Evolutionary conservation across 2,329 filamentous ascomycete species (phyloP), one percentile per base, ranked within the genome.

Genomic region (Nigrospora osmanthi): DNA sequence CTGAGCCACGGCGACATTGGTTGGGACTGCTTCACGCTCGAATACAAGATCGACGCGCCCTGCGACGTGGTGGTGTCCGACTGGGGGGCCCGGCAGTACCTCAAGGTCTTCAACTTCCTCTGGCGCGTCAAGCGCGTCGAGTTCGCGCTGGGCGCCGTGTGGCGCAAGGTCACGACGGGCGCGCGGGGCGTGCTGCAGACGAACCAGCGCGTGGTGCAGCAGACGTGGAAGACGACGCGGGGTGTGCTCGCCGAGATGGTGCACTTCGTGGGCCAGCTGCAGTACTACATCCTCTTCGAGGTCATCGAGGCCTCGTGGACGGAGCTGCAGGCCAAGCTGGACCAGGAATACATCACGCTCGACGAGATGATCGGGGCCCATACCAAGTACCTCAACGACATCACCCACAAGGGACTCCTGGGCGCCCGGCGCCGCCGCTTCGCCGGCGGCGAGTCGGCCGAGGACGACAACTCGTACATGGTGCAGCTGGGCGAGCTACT

Each of bases 101-200:
- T 98, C 55, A 97, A 97, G 62, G 89, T 98, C 11, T 98, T 98
- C 77, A 98, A 98, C 66, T 96, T 98, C 60, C 76, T 98, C 3
- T 98, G 93, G 91, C 85, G 93, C 50, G 89, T 98, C 59, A 98
- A 98, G 68, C 85, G 93, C 28, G 93, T 98, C 42, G 93, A 98
- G 59, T 98, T 97, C 58, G 90, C 88, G 0, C 78, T 98, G 1
- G 80, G 85, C 6, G 89, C 86, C 12, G 93, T 89, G 35, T 98
- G 93, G 90, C 83, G 93, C 46, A 86, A 90, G 52, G 95, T 87
- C 65, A 97, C 96, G 82, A 98, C 93, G 0, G 93, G 93, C 38
- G 82, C 90, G 4, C 80, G 93, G 48, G 89, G 91, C n/a, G 89
- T 97, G 1, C 77, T 98, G 7, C 84, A 86, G 49, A 85, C 80